Percentiles rank a stretch among this genome's conserved stretches.
These are phyloP conservation scores for Hevea brasiliensis DNA, from an alignment of 345 rosid genomes.

Conservation along the genomic window DNA sequence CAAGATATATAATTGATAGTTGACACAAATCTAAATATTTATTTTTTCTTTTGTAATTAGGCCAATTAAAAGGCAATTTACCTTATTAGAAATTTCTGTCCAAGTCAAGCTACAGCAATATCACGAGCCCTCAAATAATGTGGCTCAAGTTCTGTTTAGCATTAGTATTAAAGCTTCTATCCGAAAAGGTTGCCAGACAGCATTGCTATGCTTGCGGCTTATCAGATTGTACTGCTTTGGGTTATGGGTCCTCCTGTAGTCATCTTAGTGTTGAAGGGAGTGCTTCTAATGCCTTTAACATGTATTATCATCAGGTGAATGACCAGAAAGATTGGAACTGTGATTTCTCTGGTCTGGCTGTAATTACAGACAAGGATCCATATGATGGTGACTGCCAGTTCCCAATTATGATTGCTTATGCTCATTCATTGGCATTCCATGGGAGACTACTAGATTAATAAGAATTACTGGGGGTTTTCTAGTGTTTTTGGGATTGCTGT, in stretches of 20 bases:
- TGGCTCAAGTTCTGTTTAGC: too few species aligned
- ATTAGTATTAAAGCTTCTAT: too few species aligned
- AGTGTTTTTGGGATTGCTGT: slow-evolving; percentile 21
- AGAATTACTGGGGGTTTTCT: slow-evolving; percentile 16
- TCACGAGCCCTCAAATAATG: too few species aligned
- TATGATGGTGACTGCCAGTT: slow-evolving; percentile 62
- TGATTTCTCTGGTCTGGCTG: slow-evolving; percentile 65
- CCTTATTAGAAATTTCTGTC: too few species aligned
- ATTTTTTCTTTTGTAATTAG: too few species aligned
- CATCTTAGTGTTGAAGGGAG: slow-evolving; percentile 53
- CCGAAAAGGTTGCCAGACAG: slow-evolving; percentile 52
- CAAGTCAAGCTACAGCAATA: too few species aligned
- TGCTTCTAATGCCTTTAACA: slow-evolving; percentile 81
- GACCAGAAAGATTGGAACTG: slow-evolving; percentile 63
- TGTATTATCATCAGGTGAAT: slow-evolving; percentile 72
- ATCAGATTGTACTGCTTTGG: slow-evolving; percentile 77
- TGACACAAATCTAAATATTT: too few species aligned
- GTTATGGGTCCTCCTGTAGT: slow-evolving; percentile 74
- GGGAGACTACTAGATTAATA: slow-evolving; percentile 17
- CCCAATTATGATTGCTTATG: slow-evolving; percentile 62
- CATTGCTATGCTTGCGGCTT: slow-evolving; percentile 61
- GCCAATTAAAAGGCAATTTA: too few species aligned
- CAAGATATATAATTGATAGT: too few species aligned
- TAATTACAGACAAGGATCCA: slow-evolving; percentile 53
- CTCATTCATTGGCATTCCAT: slow-evolving; percentile 20